phyloP scores from a whole-genome alignment of 1,139 yeast genomes.

The Wickerhamomyces sp. region DNA sequence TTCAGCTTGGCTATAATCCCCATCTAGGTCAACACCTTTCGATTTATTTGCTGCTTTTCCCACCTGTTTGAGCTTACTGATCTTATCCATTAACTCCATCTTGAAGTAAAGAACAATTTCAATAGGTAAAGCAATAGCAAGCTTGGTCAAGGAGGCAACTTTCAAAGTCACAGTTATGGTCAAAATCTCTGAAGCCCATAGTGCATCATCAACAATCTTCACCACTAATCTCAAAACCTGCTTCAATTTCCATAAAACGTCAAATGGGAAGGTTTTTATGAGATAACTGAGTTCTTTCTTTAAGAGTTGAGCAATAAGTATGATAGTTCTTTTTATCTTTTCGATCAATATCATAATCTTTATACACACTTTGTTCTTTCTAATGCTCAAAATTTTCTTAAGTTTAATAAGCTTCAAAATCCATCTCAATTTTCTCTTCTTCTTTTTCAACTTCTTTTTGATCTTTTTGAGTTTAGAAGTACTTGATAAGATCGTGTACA shows the following conservation, averaged over 20 bases:
- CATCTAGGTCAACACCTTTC: not conserved
- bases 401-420: conserved; percentile 17
- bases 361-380: conserved; percentile 12
- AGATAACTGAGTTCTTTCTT: conserved; percentile 10
- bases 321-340: conserved; percentile 14
- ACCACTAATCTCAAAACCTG: conserved; percentile 13
- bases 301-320: conserved; percentile 11
- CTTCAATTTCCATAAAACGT: conserved; percentile 16
- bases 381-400: conserved; percentile 13
- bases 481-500: conserved; percentile 8
- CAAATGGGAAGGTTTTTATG: conserved; percentile 15
- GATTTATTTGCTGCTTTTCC: conserved; percentile 1
- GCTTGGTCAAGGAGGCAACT: conserved; percentile 9
- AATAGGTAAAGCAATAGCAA: conserved; percentile 9
- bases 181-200: conserved; percentile 17
- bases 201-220: conserved; percentile 11
- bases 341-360: conserved; percentile 19
- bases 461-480: conserved; percentile 9
- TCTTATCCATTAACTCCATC: conserved; percentile 9
- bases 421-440: conserved; percentile 10
- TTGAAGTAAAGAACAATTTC: conserved; percentile 17
- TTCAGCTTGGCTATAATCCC: not conserved
- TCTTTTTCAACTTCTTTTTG: conserved; percentile 9
- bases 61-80: conserved; percentile 6
- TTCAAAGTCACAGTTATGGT: conserved; percentile 14